Percentiles rank a stretch among this genome's conserved stretches.
Conservation (phyloP, 1,284 basidiomycete species). For the Fomitopsis betulina region DNA sequence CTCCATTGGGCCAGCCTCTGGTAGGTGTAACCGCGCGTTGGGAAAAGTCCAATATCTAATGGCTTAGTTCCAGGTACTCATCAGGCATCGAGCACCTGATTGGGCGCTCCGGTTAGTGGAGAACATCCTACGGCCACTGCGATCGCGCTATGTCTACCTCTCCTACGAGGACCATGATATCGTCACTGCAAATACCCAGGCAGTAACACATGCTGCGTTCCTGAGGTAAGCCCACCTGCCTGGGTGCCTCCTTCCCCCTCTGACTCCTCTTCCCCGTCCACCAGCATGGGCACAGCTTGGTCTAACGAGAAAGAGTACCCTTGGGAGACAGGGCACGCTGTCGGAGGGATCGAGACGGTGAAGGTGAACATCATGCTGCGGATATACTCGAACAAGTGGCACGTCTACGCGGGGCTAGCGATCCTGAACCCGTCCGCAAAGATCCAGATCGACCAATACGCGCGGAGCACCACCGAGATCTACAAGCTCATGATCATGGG, state of each 20-base stretch:
- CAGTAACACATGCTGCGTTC: constrained; percentile 97
- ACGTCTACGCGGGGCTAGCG: constrained; percentile 97
- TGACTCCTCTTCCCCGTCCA: background rate
- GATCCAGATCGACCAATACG: constrained; percentile 87
- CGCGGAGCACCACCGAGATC: constrained; percentile 80
- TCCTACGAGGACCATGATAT: constrained; percentile 95
- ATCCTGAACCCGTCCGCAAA: constrained; percentile 94
- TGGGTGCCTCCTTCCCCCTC: background rate
- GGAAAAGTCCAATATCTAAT: background rate
- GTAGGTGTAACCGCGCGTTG: constrained; percentile 41
- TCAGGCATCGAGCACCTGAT: constrained; percentile 81
- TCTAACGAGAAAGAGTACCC: constrained; percentile 76
- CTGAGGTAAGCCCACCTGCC: constrained; percentile 56
- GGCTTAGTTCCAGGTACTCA: constrained; percentile 63
- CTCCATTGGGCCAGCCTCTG: constrained; percentile 88
- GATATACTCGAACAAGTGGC: constrained; percentile 97
- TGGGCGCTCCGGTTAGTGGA: constrained; percentile 79
- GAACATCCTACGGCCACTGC: constrained; percentile 78
- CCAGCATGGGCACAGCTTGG: constrained; percentile 98
- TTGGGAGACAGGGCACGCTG: constrained; percentile 93
- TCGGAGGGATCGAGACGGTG: constrained; percentile 97
- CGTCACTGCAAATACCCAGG: constrained; percentile 97
- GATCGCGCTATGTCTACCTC: constrained; percentile 86
- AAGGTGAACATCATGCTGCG: constrained; percentile 97
- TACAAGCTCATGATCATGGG: constrained; percentile 97